Conservation (phyloP, 805 yeast genomes). For the Schizosaccharomyces lindneri region DNA sequence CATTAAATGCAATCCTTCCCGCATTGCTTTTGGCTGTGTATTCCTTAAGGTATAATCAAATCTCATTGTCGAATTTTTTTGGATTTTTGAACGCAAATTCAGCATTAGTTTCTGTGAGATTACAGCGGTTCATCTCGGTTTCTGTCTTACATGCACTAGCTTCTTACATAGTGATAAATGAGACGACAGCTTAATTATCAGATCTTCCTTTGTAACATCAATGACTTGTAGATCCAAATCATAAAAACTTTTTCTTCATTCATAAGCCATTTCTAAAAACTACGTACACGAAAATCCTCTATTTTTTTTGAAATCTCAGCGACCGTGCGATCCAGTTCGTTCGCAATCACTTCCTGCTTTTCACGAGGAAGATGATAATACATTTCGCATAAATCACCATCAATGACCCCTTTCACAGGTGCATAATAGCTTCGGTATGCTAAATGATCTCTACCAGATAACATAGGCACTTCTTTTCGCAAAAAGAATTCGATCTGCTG, state of each 20-base stretch:
- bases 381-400: slow-evolving; percentile 65
- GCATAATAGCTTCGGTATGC: slow-evolving; percentile 54
- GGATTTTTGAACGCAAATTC: too few relatives aligned
- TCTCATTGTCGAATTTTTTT: too few relatives aligned
- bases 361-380: slow-evolving; percentile 15
- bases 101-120: too few relatives aligned
- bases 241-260: background rate
- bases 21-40: too few relatives aligned
- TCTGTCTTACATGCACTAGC: too few relatives aligned
- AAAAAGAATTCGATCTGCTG: slow-evolving; percentile 25
- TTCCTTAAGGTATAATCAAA: too few relatives aligned
- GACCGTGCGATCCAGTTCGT: slow-evolving; percentile 12
- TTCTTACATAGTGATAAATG: too few relatives aligned
- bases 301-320: slow-evolving; percentile 14
- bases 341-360: slow-evolving; percentile 12
- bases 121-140: too few relatives aligned
- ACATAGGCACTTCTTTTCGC: slow-evolving; percentile 11
- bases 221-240: too few relatives aligned
- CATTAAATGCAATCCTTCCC: too few relatives aligned
- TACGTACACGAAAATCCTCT: slow-evolving; percentile 12
- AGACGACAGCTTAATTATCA: too few relatives aligned
- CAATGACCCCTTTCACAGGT: slow-evolving; percentile 55
- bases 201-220: too few relatives aligned
- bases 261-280: background rate
- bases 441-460: slow-evolving; percentile 43